phyloP scores from a whole-genome alignment of 1,284 basidiomycete species.

The Polyporus tsugae region DNA sequence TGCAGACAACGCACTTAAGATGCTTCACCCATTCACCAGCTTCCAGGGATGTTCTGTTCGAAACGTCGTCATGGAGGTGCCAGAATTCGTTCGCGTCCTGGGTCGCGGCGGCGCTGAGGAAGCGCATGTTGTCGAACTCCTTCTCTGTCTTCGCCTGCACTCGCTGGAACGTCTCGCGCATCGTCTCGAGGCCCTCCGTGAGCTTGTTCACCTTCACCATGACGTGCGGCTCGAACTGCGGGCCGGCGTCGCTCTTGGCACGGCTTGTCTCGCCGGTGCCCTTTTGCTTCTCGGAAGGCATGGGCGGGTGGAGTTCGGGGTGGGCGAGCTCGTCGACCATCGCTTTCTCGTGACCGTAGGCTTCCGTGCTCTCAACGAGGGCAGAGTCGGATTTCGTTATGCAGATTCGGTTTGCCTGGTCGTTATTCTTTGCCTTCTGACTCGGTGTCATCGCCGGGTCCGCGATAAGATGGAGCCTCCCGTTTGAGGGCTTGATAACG shows the following conservation, averaged over 20 bases:
- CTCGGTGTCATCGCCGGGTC: neutral
- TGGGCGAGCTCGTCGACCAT: conserved; percentile 8
- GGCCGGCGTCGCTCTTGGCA: neutral
- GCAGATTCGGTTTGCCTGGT: neutral
- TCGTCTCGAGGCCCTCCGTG: conserved; percentile 15
- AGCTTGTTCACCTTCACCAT: conserved; percentile 25
- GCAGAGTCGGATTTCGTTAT: conserved; percentile 15
- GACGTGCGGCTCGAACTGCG: conserved; percentile 17
- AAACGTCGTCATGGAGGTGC: conserved; percentile 10
- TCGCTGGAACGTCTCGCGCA: conserved; percentile 18
- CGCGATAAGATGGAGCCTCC: neutral
- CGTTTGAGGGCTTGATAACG: conserved; percentile 18
- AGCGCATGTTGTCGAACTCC: conserved; percentile 19
- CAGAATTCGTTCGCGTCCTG: conserved; percentile 18
- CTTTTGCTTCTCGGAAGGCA: neutral
- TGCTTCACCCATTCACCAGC: conserved; percentile 2
- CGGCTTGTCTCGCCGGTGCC: neutral
- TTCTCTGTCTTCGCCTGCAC: conserved; percentile 14
- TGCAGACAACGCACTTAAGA: neutral
- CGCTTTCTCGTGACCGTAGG: neutral
- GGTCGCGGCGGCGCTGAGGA: conserved; percentile 1
- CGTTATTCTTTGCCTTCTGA: neutral
- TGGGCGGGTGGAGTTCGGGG: neutral
- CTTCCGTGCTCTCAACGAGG: neutral
- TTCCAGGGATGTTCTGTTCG: neutral